Base-by-base conservation (phyloP, 495 filamentous ascomycete species). In the Bryoglossum gracile region DNA sequence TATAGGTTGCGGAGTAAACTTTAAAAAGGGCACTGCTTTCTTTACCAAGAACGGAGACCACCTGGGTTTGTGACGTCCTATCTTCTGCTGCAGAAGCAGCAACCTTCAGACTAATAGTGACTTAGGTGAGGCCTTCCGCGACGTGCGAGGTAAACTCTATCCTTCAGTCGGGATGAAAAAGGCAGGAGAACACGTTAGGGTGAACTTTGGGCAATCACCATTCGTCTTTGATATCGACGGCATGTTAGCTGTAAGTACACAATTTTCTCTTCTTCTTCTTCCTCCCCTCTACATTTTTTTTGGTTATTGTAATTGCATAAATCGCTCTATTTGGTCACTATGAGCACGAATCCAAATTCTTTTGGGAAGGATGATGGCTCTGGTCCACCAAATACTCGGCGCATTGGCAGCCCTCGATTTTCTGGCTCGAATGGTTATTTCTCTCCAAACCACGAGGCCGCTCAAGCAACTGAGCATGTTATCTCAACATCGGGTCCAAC, bases 121-220 rank as follows among this genome's bases (percentile, higher is more conserved):
- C 53, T 46, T 54, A 94, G 89, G 82, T 10, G 77, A 74, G 54
- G 91, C 92, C 8, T 96, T 97, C 59, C 74, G 77, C 38, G 83
- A 91, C 37, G 72, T 95, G 32, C 84, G 76, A 51, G 74, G 53
- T 50, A 75, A 78, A 53, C 59, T 91, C 10, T 96, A 85, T 66
- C 92, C 92, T 8, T 85, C 84, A 0, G 81, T 97, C 6, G 92
- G 94, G n/a, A 84, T 99, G 74, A 96, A 95, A 70, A 90, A 83
- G 59, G 75, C 83, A 0, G 80, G 82, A 33, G 89, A 95, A 50
- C 82, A 90, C 59, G 65, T 99, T 54, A 74, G 77, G 43, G 86
- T 82, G 39, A 99, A 99, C 64, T 96, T 99, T 72, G 92, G 92
- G 32, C 87, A 94, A 63, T 75, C 72, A 48, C 82, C 84, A 17